Evolutionary conservation across 2,329 filamentous ascomycete species (phyloP).

Genomic region (Pseudocercospora musae): DNA sequence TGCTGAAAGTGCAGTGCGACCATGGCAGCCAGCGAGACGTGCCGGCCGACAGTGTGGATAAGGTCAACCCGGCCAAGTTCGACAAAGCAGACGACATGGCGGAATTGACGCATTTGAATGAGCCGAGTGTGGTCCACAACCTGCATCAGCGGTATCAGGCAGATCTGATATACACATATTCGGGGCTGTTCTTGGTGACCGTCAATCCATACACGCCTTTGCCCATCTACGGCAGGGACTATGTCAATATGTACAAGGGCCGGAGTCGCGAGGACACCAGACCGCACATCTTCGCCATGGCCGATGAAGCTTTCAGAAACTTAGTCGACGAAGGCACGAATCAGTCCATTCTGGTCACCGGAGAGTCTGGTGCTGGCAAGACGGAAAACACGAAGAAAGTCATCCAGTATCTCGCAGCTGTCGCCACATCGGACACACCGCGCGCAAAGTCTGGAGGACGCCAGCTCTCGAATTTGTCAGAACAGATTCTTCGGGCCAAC

Average conservation of each 20-base stretch:
- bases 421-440: constrained; percentile 78
- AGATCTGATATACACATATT: constrained; percentile 96
- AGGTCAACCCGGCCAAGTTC: constrained; percentile 98
- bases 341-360: constrained; percentile 95
- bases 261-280: constrained; percentile 88
- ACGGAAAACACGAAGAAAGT: constrained; percentile 99
- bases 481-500: constrained; percentile 93
- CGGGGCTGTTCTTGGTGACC: constrained; percentile 91
- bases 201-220: constrained; percentile 95
- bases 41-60: constrained; percentile 84
- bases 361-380: constrained; percentile 96
- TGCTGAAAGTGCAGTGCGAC: constrained; percentile 84
- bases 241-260: constrained; percentile 97
- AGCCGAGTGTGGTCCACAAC: constrained; percentile 96
- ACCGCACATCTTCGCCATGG: constrained; percentile 96
- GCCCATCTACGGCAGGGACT: constrained; percentile 94
- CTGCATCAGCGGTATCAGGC: constrained; percentile 91
- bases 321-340: constrained; percentile 92
- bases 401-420: constrained; percentile 94
- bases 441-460: constrained; percentile 57
- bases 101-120: constrained; percentile 94
- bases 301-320: constrained; percentile 93
- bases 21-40: constrained; percentile 89
- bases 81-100: constrained; percentile 99
- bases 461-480: constrained; percentile 80